Base-by-base conservation (phyloP, 2,329 filamentous ascomycete species). In the Arthrobotrys conoides region DNA sequence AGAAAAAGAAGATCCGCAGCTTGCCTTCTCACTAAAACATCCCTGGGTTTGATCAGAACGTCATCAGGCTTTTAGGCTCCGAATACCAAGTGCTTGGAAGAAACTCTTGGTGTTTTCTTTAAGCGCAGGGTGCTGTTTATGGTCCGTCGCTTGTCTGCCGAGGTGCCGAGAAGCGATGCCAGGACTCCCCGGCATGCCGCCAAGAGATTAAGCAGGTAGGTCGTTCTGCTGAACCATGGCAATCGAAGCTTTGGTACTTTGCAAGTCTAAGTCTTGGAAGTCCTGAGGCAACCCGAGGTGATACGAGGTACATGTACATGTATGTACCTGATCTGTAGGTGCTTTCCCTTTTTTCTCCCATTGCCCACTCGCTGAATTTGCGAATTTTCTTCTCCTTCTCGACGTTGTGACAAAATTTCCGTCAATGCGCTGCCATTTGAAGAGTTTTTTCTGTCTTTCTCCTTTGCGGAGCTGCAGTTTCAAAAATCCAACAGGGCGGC, bases 61-160 rank as follows among this genome's bases (percentile, higher is more conserved):
- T 73, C 59, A 73, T 67, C 44, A 49, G 49, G 38, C 70, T 63
- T 61, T 73, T 73, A 73, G 71, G 71, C 71, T 63, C 71, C 70
- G 24, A 63, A 69, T 30, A 63, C 63, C 63, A 75, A 69, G 71
- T 64, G 53, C 71, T 69, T 75, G 71, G 70, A 27, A 53, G 57
- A 61, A 46, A 33, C 33, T 72, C 59, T 65, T 72, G 55, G 59
- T 51, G 20, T 36, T 49, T 68, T 33, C 64, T 61, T 5, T 69
- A 68, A 75, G 71, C 64, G 64, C 71, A 69, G 33, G 48, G 64
- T 41, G 22, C 57, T 57, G 53, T 53, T 75, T 55, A 66, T 61
- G 49, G 48, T 24, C 68, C 61, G 59, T 73, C 70, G 70, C 61
- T 64, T 66, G 64, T 66, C 70, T 73, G 61, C 70, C 53, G 53